Evolutionary conservation across 345 rosid genomes (phyloP), one percentile per base, ranked within the genome.

Genomic region (Ceriops zippeliana): DNA sequence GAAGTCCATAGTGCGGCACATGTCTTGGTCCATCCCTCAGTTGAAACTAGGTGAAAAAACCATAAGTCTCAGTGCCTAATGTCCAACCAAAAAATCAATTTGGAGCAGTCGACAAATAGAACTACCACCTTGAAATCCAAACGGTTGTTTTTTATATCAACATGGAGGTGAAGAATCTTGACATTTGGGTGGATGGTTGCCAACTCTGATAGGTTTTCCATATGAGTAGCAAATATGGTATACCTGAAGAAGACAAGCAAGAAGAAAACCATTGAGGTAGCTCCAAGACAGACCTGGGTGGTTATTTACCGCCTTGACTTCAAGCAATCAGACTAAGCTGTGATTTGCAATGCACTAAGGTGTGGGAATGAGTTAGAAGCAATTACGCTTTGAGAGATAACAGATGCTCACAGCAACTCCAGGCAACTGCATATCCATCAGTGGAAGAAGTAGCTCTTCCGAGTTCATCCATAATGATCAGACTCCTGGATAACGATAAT

Each of bases 391-490:
- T 88, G 63, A 88, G 83, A 35, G 95, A 88, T 73, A 85, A 66
- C 46, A 95, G 85, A 87, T 87, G 80, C 79, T 95, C 99, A 49
- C 96, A 91, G 87, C 96, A 95, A 83, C 99, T 87, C 99, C 97
- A 89, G 68, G 96, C 96, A 74, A 95, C 83, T 69, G 96, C 88
- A 77, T 89, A 82, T 72, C 97, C 97, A 77, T 95, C 99, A 51
- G 96, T 86, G 35, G 99, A 95, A 65, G 97, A 89, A 73, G 99
- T 93, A 34, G 97, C 98, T 83, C 97, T 91, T 75, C 98, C 97
- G 28, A 91, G 97, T 84, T 93, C 98, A 67, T 93, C 98, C 93
- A 89, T 86, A 58, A 93, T 81, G 73, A 93, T 83, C 71, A 93
- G 82, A 70, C 97, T 91, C 87, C 99, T 93, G 75, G 8, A 69